Conservation (phyloP, 2,329 filamentous ascomycete species). For the Malbranchea cinnamomea region DNA sequence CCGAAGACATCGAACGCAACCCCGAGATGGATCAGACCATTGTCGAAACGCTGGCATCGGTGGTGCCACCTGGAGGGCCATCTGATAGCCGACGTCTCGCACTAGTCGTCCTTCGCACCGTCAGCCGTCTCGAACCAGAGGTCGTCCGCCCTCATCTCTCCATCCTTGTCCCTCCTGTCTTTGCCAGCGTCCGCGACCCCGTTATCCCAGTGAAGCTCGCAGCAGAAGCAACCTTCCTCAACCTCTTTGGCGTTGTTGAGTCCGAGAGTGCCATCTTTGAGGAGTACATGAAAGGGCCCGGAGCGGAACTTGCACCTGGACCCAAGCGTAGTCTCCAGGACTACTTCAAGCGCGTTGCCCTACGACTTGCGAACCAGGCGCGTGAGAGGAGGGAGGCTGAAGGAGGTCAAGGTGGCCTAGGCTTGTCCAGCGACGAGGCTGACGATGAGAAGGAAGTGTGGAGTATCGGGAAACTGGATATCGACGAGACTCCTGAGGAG, state of each 20-base stretch:
- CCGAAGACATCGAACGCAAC: slow-evolving; percentile 39
- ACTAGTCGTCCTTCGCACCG: slow-evolving; percentile 74
- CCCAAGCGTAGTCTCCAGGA: slow-evolving; percentile 85
- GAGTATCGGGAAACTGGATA: slow-evolving; percentile 83
- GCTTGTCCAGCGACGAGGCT: slow-evolving; percentile 74
- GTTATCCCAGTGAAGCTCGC: slow-evolving; percentile 93
- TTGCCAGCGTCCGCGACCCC: slow-evolving; percentile 75
- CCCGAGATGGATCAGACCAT: slow-evolving; percentile 68
- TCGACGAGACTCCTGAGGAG: slow-evolving; percentile 38
- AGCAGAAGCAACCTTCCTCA: slow-evolving; percentile 85
- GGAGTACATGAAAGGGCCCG: slow-evolving; percentile 63
- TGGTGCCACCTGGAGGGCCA: slow-evolving; percentile 63
- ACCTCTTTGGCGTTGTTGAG: slow-evolving; percentile 79
- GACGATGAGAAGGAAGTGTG: slow-evolving; percentile 94
- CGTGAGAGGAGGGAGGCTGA: slow-evolving; percentile 83
- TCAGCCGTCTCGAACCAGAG: slow-evolving; percentile 64
- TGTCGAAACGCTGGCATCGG: slow-evolving; percentile 59
- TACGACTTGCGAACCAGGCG: slow-evolving; percentile 72
- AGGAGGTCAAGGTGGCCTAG: slow-evolving; percentile 72
- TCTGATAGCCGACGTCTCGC: slow-evolving; percentile 73
- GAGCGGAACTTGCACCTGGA: slow-evolving; percentile 50
- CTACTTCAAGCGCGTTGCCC: slow-evolving; percentile 88
- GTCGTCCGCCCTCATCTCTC: slow-evolving; percentile 68
- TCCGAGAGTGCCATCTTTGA: slow-evolving; percentile 78
- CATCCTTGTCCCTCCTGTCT: slow-evolving; percentile 68